Base-by-base conservation (phyloP, 2,329 filamentous ascomycete genomes). In the Cercospora sp. region DNA sequence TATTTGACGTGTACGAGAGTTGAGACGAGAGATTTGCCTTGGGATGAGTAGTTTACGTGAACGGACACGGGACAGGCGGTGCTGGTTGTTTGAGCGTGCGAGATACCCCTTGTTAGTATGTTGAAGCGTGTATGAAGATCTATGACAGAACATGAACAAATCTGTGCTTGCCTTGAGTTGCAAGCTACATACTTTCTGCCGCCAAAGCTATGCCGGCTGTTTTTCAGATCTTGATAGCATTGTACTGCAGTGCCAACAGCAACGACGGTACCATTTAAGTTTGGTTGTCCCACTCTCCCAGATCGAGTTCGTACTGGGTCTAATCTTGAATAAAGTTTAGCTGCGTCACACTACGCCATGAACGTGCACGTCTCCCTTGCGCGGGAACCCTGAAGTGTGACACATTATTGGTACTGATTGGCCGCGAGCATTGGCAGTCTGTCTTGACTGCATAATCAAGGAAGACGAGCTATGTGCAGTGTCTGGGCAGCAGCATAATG, bases 1-100 rank as follows among this genome's bases (percentile, higher is more conserved):
- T 91, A 91, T 80, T 76, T 91, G 77, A 89, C 88, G 10, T 91
- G 89, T 78, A 88, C 86, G 66, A 84, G 82, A 70, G 82, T 90
- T 36, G 87, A 87, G 64, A 86, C 86, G 68, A 81, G 81, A 53
- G 89, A 91, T 78, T 84, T 89, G 71, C 87, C 87, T 16, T 91
- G 89, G 89, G 82, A 86, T 30, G 81, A 81, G 53, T 76, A 64
- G 69, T 31, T 61, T 23, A 33, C 7, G 36, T 48, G 45, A 18
- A 65, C 39, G 42, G 31, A 53, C 31, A 42, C 58, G 45, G 10
- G 60, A 45, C 31, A 48, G 39, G 33, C 30, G 16, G 20, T 65
- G 63, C 42, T 36, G 57, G 23, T 53, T 51, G 45, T 55, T 63
- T 63, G 63, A 60, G 36, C 31, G 55, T 51, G 57, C 55, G 63